Conservation (phyloP, 139 green algal genomes). For the Chlorella sorokiniana region DNA sequence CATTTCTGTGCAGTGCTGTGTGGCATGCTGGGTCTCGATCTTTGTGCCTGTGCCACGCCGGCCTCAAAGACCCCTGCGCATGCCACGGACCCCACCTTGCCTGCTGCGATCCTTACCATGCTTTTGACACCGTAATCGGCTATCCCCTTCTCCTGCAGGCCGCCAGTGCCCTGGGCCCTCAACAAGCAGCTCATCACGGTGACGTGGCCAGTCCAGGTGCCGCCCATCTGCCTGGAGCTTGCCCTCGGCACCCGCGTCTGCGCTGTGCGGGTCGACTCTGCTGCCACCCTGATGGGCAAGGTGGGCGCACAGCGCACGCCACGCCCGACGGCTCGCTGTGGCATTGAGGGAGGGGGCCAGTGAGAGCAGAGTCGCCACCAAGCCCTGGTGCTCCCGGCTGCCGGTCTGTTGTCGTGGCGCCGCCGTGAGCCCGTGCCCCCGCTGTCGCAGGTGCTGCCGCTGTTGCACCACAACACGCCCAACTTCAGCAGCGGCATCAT, state of each 20-base stretch:
- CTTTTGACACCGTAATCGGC: not conserved
- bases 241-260: conserved; percentile 22
- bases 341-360: no score
- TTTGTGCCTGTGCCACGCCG: no score
- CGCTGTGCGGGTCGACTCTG: conserved; percentile 17
- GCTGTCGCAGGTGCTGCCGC: conserved; percentile 16
- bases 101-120: not conserved
- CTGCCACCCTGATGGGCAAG: not conserved
- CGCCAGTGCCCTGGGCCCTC: not conserved
- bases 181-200: conserved; percentile 16
- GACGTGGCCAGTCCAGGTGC: conserved; percentile 7
- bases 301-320: not conserved
- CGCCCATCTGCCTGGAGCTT: conserved; percentile 24
- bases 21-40: not conserved
- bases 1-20: not conserved
- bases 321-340: not conserved
- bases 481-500: not conserved
- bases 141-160: not conserved
- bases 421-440: not conserved
- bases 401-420: not conserved
- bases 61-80: not conserved
- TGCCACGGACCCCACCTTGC: not conserved
- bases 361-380: no score
- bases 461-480: not conserved
- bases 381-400: no score